A percentile compares a stretch with the other conserved stretches of the same genome.
These are phyloP conservation scores for Houttuynia cordata DNA, from an alignment of 164 flowering plant genomes.

Conservation along the genomic window DNA sequence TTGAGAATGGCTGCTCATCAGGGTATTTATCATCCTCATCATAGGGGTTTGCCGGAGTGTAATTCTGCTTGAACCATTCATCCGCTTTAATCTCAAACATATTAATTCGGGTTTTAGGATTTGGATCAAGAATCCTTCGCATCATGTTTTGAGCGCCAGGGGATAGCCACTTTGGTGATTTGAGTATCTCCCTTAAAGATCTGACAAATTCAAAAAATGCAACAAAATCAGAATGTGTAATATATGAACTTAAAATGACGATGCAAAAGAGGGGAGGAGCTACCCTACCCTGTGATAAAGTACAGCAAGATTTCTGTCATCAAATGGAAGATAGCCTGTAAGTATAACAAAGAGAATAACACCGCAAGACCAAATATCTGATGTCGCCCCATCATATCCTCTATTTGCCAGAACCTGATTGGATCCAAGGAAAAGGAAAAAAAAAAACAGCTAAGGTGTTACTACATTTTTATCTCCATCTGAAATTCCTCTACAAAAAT, in stretches of 20 bases:
- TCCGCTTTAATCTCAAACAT: slow-evolving; percentile 54
- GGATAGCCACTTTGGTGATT: slow-evolving; percentile 81
- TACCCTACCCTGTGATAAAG: slow-evolving; percentile 79
- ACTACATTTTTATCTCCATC: too few relatives aligned
- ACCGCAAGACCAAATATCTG: slow-evolving; percentile 97
- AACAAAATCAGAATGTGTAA: background rate
- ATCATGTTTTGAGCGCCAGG: slow-evolving; percentile 65
- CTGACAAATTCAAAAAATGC: slow-evolving; percentile 20
- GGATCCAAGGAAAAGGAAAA: background rate
- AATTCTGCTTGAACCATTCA: slow-evolving; percentile 73
- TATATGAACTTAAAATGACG: background rate
- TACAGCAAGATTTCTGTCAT: slow-evolving; percentile 83
- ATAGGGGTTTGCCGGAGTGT: slow-evolving; percentile 35
- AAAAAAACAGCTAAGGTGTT: too few relatives aligned
- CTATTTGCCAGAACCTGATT: slow-evolving; percentile 52
- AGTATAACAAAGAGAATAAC: slow-evolving; percentile 79
- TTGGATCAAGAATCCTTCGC: slow-evolving; percentile 75
- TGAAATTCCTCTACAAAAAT: too few relatives aligned
- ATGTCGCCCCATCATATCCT: slow-evolving; percentile 79
- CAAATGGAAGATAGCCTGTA: slow-evolving; percentile 83
- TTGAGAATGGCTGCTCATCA: slow-evolving; percentile 47
- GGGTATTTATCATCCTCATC: slow-evolving; percentile 47
- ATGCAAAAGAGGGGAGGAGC: background rate
- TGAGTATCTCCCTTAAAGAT: slow-evolving; percentile 65
- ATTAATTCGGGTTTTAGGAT: slow-evolving; percentile 68